Conservation (phyloP, 2,329 filamentous ascomycete species). For the Coccinonectria pachysandricola region DNA sequence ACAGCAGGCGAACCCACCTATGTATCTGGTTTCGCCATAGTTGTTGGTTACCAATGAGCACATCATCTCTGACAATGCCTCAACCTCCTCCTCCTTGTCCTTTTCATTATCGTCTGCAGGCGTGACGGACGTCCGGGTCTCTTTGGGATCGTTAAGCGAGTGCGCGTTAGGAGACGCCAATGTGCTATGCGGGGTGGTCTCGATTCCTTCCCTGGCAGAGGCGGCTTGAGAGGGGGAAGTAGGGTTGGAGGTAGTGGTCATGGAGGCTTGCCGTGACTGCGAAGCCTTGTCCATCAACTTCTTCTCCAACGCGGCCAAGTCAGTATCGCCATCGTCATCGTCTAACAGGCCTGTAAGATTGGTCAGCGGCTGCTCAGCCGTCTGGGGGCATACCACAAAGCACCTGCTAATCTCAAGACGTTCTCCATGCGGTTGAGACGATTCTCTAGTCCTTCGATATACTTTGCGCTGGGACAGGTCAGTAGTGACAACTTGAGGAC, state of each 20-base stretch:
- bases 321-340: slow-evolving; percentile 79
- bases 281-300: slow-evolving; percentile 50
- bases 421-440: slow-evolving; percentile 93
- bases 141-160: slow-evolving; percentile 30
- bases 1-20: slow-evolving; percentile 47
- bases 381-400: too few species aligned
- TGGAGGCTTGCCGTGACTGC: slow-evolving; percentile 39
- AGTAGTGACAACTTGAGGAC: slow-evolving; percentile 5
- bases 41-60: slow-evolving; percentile 94
- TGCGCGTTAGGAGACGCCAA: slow-evolving; percentile 39
- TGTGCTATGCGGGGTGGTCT: slow-evolving; percentile 42
- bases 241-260: slow-evolving; percentile 36
- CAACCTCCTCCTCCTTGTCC: slow-evolving; percentile 52
- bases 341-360: slow-evolving; percentile 55
- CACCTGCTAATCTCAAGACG: slow-evolving; percentile 70
- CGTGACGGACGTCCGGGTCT: slow-evolving; percentile 20
- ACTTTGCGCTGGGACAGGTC: slow-evolving; percentile 62
- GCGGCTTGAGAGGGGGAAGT: slow-evolving; percentile 40
- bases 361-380: too few species aligned
- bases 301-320: slow-evolving; percentile 81
- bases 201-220: slow-evolving; percentile 25
- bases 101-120: slow-evolving; percentile 16
- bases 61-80: slow-evolving; percentile 95
- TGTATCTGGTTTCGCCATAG: slow-evolving; percentile 88
- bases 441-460: slow-evolving; percentile 95